Evolutionary conservation across 1,139 yeast genomes (phyloP).

Genomic region (Sugiyamaella sp.): DNA sequence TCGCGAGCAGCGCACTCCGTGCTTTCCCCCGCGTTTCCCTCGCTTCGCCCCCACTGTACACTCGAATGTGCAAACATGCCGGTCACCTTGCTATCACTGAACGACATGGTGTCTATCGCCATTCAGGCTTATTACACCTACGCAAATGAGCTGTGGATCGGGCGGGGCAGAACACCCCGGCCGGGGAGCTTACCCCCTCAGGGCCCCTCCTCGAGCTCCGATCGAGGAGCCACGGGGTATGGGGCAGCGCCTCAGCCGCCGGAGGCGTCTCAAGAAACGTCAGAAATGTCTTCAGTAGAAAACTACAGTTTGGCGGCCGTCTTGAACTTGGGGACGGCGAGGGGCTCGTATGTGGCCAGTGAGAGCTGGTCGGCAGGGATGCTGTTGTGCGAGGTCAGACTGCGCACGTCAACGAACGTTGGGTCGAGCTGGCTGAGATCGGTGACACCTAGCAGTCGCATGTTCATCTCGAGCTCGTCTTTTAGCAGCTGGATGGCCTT

Average conservation of each 20-base stretch:
- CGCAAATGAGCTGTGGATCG: too few species aligned
- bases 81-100: too few species aligned
- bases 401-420: conserved; percentile 52
- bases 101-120: too few species aligned
- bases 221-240: background rate
- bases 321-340: conserved; percentile 39
- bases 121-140: too few species aligned
- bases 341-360: conserved; percentile 48
- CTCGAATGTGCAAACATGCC: too few species aligned
- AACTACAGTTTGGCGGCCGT: conserved; percentile 32
- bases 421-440: conserved; percentile 64
- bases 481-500: conserved; percentile 76
- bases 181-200: background rate
- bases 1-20: background rate
- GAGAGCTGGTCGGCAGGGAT: conserved; percentile 54
- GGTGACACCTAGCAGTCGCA: conserved; percentile 83
- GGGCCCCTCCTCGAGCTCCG: too few species aligned
- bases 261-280: background rate
- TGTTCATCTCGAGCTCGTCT: conserved; percentile 82
- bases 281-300: background rate
- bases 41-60: too few species aligned
- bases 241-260: conserved; percentile 16
- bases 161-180: too few species aligned
- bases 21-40: too few species aligned
- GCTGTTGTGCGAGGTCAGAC: conserved; percentile 46